These are phyloP conservation scores for Oryza rufipogon DNA, from an alignment of 176 grass and related monocot species.

Conservation along the genomic window DNA sequence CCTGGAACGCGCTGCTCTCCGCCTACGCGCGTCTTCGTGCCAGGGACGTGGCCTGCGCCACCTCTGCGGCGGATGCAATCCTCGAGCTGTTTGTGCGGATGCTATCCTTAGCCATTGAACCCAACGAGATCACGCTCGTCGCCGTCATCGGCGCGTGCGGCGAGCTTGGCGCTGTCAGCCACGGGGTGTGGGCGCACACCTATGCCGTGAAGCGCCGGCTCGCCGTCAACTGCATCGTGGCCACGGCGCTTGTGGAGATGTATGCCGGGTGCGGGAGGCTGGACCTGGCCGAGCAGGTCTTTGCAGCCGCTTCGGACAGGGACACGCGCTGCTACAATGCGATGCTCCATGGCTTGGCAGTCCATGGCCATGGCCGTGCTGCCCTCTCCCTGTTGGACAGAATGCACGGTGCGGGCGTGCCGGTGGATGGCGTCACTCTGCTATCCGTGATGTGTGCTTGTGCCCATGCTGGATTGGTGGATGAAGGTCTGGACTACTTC, in stretches of 20 bases:
- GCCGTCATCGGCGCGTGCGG: slow-evolving; percentile 38
- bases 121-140: slow-evolving; percentile 60
- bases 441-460: slow-evolving; percentile 46
- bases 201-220: slow-evolving; percentile 29
- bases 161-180: slow-evolving; percentile 46
- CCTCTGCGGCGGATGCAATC: neutral
- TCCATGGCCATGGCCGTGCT: slow-evolving; percentile 38
- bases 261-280: slow-evolving; percentile 45
- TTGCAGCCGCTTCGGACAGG: neutral
- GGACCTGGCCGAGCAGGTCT: slow-evolving; percentile 54
- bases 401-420: slow-evolving; percentile 27
- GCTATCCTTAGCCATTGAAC: neutral
- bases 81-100: slow-evolving; percentile 32
- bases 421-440: slow-evolving; percentile 41
- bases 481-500: slow-evolving; percentile 42
- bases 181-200: slow-evolving; percentile 46
- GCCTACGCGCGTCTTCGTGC: slow-evolving; percentile 18
- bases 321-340: slow-evolving; percentile 55
- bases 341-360: slow-evolving; percentile 50
- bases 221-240: slow-evolving; percentile 25
- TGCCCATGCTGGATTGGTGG: slow-evolving; percentile 50
- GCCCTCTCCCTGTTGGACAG: slow-evolving; percentile 43
- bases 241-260: slow-evolving; percentile 49
- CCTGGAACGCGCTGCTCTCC: slow-evolving; percentile 51
- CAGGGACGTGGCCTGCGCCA: neutral